Base-by-base conservation (phyloP, 768 basidiomycete genomes). In the Agrocybe praecox region DNA sequence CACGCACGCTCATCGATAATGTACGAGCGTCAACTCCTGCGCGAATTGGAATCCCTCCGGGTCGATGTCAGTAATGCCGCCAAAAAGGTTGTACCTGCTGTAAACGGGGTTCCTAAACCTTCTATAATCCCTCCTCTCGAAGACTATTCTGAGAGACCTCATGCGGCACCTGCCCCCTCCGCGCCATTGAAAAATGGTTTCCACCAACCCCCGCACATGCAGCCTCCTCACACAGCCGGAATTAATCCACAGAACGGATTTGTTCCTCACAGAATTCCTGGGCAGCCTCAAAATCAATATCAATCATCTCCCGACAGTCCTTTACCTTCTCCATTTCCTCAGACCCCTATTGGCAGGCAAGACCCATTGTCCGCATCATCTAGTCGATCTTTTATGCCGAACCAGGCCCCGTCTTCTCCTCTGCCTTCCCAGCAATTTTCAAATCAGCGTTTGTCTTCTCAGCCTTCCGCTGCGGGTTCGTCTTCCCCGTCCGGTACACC, bases 1-100 rank as follows among this genome's bases (percentile, higher is more conserved):
- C 94, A 98, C 71, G 92, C 92, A 17, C 88, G 96, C 21, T 90
- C 94, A 17, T 88, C 89, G 23, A 86, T 98, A 64, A 86, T 95
- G 79, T 97, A 94, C 67, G 96, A 98, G 69, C 84, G 88, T 60
- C 94, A 96, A 67, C 77, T 91, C 15, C 77, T 98, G 52, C 84
- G 88, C 48, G 96, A 98, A 69, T 77, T 97, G 19, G 96, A 98
- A 69, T 82, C 90, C 19, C 82, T 98, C 29, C 80, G 85, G 53
- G 82, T 80, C 1, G 96, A 97, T 67, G 78, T 98, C 51, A 77
- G 72, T 62, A 82, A 79, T 60, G 89, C 90, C 5, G 82, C 83
- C 43, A 81, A 86, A 64, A 88, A 87, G 67, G 76, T 76, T 22
- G 67, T 78, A 0, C 79, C 80, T 2, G 63, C 79, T 22, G 60